Percentiles rank a stretch among this genome's conserved stretches.
phyloP scores from a whole-genome alignment of 202 grass and related monocot genomes.

The Tripidium arundinaceum region DNA sequence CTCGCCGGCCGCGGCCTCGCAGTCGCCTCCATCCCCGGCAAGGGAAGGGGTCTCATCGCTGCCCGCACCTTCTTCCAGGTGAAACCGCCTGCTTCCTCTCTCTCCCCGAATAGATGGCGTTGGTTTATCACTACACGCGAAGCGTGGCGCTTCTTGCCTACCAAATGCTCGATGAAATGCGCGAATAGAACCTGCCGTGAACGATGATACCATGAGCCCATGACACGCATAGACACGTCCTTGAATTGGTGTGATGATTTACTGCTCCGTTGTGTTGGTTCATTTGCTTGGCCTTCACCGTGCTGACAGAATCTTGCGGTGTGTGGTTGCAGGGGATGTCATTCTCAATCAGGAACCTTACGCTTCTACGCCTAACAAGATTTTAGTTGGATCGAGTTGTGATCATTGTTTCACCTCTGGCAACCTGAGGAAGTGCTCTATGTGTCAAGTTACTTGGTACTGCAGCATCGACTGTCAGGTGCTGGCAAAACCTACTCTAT shows the following conservation, averaged over 20 bases:
- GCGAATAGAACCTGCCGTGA: background rate
- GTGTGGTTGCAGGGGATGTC: slow-evolving; percentile 55
- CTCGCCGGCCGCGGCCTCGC: slow-evolving; percentile 53
- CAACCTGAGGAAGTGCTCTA: slow-evolving; percentile 73
- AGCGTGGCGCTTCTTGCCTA: background rate
- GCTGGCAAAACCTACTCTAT: slow-evolving; percentile 4
- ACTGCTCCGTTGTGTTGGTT: background rate
- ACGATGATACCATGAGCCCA: background rate
- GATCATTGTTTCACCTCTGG: slow-evolving; percentile 60
- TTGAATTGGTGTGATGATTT: background rate
- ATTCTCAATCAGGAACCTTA: slow-evolving; percentile 77
- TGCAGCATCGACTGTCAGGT: slow-evolving; percentile 80
- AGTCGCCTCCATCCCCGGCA: slow-evolving; percentile 47
- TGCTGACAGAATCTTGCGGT: background rate
- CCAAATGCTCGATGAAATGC: slow-evolving; percentile 52
- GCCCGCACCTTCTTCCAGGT: slow-evolving; percentile 59
- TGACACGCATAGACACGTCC: background rate
- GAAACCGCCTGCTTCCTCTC: background rate
- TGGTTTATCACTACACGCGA: background rate
- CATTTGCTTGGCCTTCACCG: background rate
- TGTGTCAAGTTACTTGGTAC: slow-evolving; percentile 71
- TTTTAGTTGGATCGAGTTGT: slow-evolving; percentile 43
- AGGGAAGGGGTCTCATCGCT: slow-evolving; percentile 60
- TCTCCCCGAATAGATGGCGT: background rate
- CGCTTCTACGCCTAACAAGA: slow-evolving; percentile 52